phyloP scores from a whole-genome alignment of 2,329 filamentous ascomycete genomes.

The Aureobasidium sp. region DNA sequence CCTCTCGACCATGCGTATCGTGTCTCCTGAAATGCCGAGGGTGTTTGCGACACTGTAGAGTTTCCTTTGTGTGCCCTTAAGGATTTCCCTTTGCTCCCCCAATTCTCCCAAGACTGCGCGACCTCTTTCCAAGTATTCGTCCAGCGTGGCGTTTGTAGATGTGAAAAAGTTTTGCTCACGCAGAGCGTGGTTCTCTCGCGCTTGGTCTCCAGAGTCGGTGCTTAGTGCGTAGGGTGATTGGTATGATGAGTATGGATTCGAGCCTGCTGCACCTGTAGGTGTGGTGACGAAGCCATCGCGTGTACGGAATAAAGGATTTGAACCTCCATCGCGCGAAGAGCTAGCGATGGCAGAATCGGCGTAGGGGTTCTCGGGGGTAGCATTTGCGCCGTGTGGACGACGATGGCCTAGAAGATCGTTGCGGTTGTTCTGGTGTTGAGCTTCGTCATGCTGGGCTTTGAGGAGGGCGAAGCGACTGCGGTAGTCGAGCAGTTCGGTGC shows the following conservation, averaged over 20 bases:
- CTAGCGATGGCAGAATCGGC: slow-evolving; percentile 47
- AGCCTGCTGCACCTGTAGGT: slow-evolving; percentile 21
- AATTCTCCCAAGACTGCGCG: slow-evolving; percentile 85
- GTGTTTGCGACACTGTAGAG: slow-evolving; percentile 93
- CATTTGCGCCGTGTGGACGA: slow-evolving; percentile 65
- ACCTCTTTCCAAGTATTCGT: slow-evolving; percentile 88
- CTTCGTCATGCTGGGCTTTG: slow-evolving; percentile 69
- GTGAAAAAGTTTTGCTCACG: slow-evolving; percentile 84
- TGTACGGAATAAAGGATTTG: slow-evolving; percentile 32
- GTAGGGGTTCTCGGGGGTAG: slow-evolving; percentile 87
- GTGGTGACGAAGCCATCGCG: slow-evolving; percentile 26
- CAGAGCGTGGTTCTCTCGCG: slow-evolving; percentile 70
- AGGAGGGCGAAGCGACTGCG: slow-evolving; percentile 69
- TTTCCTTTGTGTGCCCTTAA: slow-evolving; percentile 87
- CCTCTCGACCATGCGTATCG: slow-evolving; percentile 92
- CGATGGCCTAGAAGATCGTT: slow-evolving; percentile 72
- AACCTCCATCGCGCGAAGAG: slow-evolving; percentile 23
- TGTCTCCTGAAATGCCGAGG: slow-evolving; percentile 86
- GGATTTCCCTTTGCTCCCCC: slow-evolving; percentile 81
- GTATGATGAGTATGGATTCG: slow-evolving; percentile 36
- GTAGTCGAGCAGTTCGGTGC: slow-evolving; percentile 73
- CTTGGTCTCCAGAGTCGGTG: slow-evolving; percentile 24
- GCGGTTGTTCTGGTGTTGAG: slow-evolving; percentile 42
- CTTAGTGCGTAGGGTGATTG: slow-evolving; percentile 30
- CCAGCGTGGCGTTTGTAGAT: slow-evolving; percentile 74